phyloP scores from a whole-genome alignment of 1,139 yeast genomes.

The Kluyveromyces sp. region DNA sequence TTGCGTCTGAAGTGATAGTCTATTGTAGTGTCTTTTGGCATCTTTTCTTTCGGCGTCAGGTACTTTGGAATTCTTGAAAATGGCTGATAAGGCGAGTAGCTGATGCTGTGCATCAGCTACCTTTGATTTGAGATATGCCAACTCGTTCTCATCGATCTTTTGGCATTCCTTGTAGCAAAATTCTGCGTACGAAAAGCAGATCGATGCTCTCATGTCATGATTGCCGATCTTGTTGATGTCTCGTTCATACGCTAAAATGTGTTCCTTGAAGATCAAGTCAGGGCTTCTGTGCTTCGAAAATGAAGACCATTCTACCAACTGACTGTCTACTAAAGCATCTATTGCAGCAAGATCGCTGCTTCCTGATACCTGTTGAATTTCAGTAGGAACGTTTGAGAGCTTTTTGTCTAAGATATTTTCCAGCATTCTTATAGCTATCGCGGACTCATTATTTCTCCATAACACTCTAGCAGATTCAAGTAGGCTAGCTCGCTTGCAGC shows the following conservation, averaged over 20 bases:
- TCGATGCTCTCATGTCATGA: slow-evolving; percentile 34
- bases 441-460: slow-evolving; percentile 10
- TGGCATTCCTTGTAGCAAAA: slow-evolving; percentile 69
- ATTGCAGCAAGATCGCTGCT: slow-evolving; percentile 11
- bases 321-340: slow-evolving; percentile 38
- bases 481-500: slow-evolving; percentile 6
- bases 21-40: slow-evolving; percentile 46
- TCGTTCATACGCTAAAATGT: slow-evolving; percentile 42
- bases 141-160: slow-evolving; percentile 29
- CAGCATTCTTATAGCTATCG: slow-evolving; percentile 8
- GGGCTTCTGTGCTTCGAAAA: slow-evolving; percentile 65
- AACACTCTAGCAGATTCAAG: slow-evolving; percentile 12
- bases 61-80: slow-evolving; percentile 35
- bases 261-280: slow-evolving; percentile 46
- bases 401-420: slow-evolving; percentile 4
- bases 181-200: slow-evolving; percentile 56
- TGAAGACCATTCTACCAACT: slow-evolving; percentile 65
- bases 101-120: slow-evolving; percentile 35
- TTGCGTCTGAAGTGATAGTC: slow-evolving; percentile 41
- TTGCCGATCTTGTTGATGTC: slow-evolving; percentile 20
- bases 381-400: neutral
- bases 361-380: neutral
- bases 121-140: slow-evolving; percentile 42
- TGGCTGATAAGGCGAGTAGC: slow-evolving; percentile 9
- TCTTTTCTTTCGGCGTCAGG: slow-evolving; percentile 42